These are phyloP conservation scores for Thelephora terrestris DNA, from an alignment of 1,284 basidiomycete genomes.

Conservation along the genomic window DNA sequence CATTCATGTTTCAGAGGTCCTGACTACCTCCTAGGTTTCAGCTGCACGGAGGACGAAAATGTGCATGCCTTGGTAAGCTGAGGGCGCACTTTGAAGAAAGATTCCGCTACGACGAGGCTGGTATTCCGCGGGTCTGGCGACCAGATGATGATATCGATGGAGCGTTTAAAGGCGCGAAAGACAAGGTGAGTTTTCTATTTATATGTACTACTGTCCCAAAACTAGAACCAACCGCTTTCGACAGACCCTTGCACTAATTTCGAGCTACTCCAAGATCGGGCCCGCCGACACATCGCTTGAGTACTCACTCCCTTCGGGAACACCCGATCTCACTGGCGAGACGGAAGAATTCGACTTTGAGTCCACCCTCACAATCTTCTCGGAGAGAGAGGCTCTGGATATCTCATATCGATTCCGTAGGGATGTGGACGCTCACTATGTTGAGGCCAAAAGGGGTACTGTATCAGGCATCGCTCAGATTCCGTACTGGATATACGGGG, in stretches of 20 bases:
- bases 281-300: slow-evolving; percentile 58
- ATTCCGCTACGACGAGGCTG: slow-evolving; percentile 91
- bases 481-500: slow-evolving; percentile 93
- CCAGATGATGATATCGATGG: slow-evolving; percentile 96
- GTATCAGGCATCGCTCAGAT: slow-evolving; percentile 91
- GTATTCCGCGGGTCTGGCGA: slow-evolving; percentile 94
- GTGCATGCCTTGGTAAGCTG: slow-evolving; percentile 53
- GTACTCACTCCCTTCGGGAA: slow-evolving; percentile 57
- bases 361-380: slow-evolving; percentile 68
- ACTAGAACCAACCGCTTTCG: slow-evolving; percentile 1
- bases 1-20: slow-evolving; percentile 2
- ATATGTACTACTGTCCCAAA: not conserved
- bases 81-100: slow-evolving; percentile 83
- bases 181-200: slow-evolving; percentile 50
- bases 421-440: slow-evolving; percentile 94
- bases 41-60: slow-evolving; percentile 93
- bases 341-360: slow-evolving; percentile 77
- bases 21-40: slow-evolving; percentile 57
- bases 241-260: slow-evolving; percentile 81
- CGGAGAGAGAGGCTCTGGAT: slow-evolving; percentile 76
- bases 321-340: slow-evolving; percentile 23
- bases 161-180: slow-evolving; percentile 88
- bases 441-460: slow-evolving; percentile 95
- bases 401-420: slow-evolving; percentile 81
- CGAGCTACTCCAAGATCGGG: slow-evolving; percentile 77